A percentile compares a stretch with the other conserved stretches of the same genome.
phyloP scores from a whole-genome alignment of 2,329 filamentous ascomycete species.

The Fusarium fujikuroi region DNA sequence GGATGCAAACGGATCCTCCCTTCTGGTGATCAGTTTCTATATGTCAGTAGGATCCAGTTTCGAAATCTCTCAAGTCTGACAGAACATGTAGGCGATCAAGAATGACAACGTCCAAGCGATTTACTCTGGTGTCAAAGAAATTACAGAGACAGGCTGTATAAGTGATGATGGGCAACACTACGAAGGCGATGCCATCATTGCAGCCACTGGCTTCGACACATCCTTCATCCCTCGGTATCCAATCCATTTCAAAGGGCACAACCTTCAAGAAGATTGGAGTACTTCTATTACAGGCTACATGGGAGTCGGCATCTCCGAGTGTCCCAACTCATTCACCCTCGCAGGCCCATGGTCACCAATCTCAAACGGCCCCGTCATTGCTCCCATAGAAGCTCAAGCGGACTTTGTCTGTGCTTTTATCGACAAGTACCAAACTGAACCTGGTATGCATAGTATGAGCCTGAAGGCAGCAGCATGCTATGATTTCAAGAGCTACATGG shows the following conservation, averaged over 20 bases:
- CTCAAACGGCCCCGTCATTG: slow-evolving; percentile 20
- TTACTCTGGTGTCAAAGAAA: neutral
- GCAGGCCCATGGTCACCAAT: slow-evolving; percentile 18
- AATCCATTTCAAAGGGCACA: slow-evolving; percentile 5
- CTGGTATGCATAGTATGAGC: slow-evolving; percentile 4
- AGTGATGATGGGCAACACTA: neutral
- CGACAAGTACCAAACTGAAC: slow-evolving; percentile 29
- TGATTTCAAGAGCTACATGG: slow-evolving; percentile 25
- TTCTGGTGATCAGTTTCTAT: slow-evolving; percentile 16
- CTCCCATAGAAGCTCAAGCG: slow-evolving; percentile 15
- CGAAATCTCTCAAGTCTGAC: neutral
- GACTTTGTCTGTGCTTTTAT: slow-evolving; percentile 27
- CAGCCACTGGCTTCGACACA: slow-evolving; percentile 17
- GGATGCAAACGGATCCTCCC: slow-evolving; percentile 17
- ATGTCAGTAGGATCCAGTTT: neutral
- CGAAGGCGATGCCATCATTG: slow-evolving; percentile 7
- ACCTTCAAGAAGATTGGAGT: slow-evolving; percentile 18
- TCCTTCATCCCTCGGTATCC: slow-evolving; percentile 18
- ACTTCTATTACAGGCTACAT: slow-evolving; percentile 14
- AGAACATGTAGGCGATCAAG: neutral
- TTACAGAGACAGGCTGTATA: slow-evolving; percentile 14
- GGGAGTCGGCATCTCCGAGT: slow-evolving; percentile 17
- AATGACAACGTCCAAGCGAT: neutral
- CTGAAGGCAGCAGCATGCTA: slow-evolving; percentile 17
- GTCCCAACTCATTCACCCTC: slow-evolving; percentile 18